Evolutionary conservation across 352 stramenopile species (phyloP).

Genomic region (Phytophthora crassamura): DNA sequence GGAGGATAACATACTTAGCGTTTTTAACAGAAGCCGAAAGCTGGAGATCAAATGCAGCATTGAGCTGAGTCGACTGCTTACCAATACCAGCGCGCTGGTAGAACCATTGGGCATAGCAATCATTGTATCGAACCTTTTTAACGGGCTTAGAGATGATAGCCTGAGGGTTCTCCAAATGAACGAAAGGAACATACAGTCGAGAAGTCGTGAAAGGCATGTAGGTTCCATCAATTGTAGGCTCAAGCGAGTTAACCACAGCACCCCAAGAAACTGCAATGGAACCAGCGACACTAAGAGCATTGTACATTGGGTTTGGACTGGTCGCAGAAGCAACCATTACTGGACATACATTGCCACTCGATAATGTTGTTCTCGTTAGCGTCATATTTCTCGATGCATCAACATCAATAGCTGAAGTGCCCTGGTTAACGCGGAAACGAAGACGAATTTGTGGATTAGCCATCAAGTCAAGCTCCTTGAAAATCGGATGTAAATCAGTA

Average conservation of each 20-base stretch:
- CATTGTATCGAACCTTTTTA: conserved; percentile 7
- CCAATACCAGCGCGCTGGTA: no score
- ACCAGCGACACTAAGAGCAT: no score
- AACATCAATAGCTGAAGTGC: neutral
- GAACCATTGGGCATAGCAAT: neutral
- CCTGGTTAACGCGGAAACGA: no score
- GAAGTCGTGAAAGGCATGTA: conserved; percentile 9
- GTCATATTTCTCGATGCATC: no score
- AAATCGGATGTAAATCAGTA: no score
- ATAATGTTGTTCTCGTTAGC: no score
- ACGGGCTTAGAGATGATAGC: conserved; percentile 3
- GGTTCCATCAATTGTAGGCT: conserved; percentile 2
- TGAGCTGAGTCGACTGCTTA: no score
- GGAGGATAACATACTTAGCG: no score
- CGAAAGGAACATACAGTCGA: conserved; percentile 10
- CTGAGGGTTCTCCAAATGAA: conserved; percentile 5
- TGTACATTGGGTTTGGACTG: neutral
- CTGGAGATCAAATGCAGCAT: no score
- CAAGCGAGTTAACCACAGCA: neutral
- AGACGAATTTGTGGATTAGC: no score
- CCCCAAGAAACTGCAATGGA: conserved; percentile 12
- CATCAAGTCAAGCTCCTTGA: no score
- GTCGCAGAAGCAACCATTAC: conserved; percentile 5
- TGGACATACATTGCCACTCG: neutral
- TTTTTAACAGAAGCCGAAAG: no score